Base-by-base conservation (phyloP, 2,329 filamentous ascomycete genomes). In the Nothopassalora personata region DNA sequence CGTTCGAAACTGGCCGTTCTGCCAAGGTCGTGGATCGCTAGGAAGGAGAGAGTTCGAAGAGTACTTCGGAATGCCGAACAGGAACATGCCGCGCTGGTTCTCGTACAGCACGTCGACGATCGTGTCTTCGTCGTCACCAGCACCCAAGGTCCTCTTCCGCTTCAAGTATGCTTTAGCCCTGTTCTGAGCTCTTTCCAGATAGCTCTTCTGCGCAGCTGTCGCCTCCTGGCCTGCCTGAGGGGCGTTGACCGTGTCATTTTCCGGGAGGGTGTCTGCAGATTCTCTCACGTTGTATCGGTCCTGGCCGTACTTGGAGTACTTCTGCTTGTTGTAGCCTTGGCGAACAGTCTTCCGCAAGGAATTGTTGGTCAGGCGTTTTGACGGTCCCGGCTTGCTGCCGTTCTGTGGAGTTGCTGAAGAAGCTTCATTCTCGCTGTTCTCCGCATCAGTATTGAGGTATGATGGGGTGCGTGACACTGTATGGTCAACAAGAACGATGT, bases 21-120 rank as follows among this genome's bases (percentile, higher is more conserved):
- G 90, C 94, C 94, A 99, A 0, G 91, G 81, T 7, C 88, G 76
- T 0, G 92, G 91, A 70, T 99, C 94, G 52, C 96, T 83, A 61
- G 90, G 88, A 36, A 96, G 86, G 1, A 99, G 81, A 1, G 92
- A 93, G 63, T 87, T 88, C 7, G 86, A 83, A 1, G 92, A 96
- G 78, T 97, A 99, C n/a, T 95, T 81, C 0, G 92, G 87, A 11
- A 91, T 83, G 30, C 94, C 93, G 68, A 93, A 97, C 62, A 96
- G 80, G 70, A 97, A 96, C 43, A 85, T 86, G 10, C 94, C 94
- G 58, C 94, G 84, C 76, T 99, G 90, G 70, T 99, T 99, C 73
- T 99, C 94, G 74, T 96, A 97, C 0, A 99, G 80, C 5, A 97
- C 83, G 64, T 99, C 94, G 61, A 97, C 85, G 30, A 83, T 86